These are phyloP conservation scores for Lactarius deliciosus DNA, from an alignment of 768 basidiomycete genomes.

Conservation along the genomic window DNA sequence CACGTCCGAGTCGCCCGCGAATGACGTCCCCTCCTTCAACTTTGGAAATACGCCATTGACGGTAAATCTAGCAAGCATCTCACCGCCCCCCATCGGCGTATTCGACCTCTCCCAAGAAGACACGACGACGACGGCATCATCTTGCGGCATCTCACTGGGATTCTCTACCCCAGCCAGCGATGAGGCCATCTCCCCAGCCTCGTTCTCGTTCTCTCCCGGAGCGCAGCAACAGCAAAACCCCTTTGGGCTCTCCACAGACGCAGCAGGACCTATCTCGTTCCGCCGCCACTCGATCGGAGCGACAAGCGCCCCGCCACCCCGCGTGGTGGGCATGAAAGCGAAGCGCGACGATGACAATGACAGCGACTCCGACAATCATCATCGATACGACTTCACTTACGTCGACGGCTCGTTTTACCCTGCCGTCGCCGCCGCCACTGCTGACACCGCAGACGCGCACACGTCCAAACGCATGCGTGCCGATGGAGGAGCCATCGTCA, in stretches of 20 bases:
- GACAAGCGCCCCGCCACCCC: background rate
- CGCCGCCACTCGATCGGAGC: conserved; percentile 7
- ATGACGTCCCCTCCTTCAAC: background rate
- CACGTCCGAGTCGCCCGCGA: background rate
- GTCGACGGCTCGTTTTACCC: conserved; percentile 1
- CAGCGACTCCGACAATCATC: background rate
- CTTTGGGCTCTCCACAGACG: background rate
- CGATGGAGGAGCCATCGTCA: background rate
- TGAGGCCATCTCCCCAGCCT: background rate
- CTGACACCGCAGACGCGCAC: background rate
- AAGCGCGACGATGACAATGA: background rate
- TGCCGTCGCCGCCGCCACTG: background rate
- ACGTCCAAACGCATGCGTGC: conserved; percentile 8
- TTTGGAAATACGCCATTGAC: background rate
- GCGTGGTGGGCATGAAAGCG: conserved; percentile 1
- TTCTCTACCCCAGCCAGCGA: background rate
- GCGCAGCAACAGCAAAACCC: background rate
- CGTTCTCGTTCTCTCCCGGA: background rate
- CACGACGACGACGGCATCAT: background rate
- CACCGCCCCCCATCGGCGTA: background rate
- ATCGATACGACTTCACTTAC: background rate
- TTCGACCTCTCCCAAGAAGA: background rate
- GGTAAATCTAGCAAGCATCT: background rate
- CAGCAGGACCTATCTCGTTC: background rate
- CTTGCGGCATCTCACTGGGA: background rate